Percentiles rank a stretch among this genome's conserved stretches.
phyloP scores from a whole-genome alignment of 192 early-diverging fungal genomes.

The Jimgerdemannia flammicorona region DNA sequence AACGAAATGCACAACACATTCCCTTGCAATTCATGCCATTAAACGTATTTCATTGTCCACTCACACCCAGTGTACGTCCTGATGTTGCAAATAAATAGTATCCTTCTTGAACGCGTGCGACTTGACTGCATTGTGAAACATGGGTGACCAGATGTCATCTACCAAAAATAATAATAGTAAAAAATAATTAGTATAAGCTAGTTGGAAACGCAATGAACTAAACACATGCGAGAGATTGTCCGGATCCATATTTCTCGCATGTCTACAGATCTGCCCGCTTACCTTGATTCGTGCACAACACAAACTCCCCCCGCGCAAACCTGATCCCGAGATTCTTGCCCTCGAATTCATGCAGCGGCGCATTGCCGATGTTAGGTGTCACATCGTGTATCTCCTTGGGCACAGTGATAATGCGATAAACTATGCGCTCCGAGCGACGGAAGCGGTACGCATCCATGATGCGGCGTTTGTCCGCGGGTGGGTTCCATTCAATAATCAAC shows the following conservation, averaged over 20 bases:
- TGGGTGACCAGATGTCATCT: constrained; percentile 36
- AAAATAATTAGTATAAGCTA: not conserved
- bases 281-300: constrained; percentile 38
- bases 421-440: constrained; percentile 21
- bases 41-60: not conserved
- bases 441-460: constrained; percentile 27
- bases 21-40: too few species aligned
- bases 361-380: constrained; percentile 25
- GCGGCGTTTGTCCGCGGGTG: constrained; percentile 8
- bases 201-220: too few species aligned
- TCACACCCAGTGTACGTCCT: constrained; percentile 30
- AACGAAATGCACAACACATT: not conserved
- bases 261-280: not conserved
- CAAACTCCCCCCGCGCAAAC: constrained; percentile 32
- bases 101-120: constrained; percentile 21
- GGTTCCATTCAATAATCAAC: constrained; percentile 30
- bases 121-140: constrained; percentile 33
- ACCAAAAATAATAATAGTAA: not conserved
- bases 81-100: constrained; percentile 29
- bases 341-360: constrained; percentile 33
- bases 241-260: not conserved
- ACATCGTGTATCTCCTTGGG: constrained; percentile 25
- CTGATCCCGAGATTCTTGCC: constrained; percentile 35
- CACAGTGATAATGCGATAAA: constrained; percentile 28
- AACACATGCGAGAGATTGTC: too few species aligned